phyloP scores from a whole-genome alignment of 495 filamentous ascomycete species.

The Jackrogersella minutella region DNA sequence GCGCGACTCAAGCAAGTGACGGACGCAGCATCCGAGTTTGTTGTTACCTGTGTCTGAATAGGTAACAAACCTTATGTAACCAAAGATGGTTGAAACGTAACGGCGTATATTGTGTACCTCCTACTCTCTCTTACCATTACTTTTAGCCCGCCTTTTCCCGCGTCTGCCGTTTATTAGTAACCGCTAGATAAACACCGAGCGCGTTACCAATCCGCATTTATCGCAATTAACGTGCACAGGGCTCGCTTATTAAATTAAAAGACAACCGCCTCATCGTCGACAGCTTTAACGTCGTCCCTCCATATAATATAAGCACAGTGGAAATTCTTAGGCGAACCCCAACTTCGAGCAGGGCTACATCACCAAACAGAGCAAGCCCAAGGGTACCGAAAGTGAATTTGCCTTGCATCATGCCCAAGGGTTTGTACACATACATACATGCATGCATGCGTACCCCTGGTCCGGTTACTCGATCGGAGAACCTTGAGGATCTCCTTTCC shows the following conservation, averaged over 20 bases:
- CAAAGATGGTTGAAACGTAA: too few species aligned
- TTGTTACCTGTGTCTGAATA: too few species aligned
- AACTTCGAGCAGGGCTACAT: slow-evolving; percentile 32
- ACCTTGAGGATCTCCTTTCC: slow-evolving; percentile 36
- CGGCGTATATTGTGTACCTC: too few species aligned
- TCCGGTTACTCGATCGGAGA: slow-evolving; percentile 36
- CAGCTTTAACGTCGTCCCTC: not conserved
- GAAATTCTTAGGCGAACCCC: not conserved
- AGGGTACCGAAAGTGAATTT: slow-evolving; percentile 34
- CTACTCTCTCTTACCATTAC: too few species aligned
- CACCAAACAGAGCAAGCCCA: slow-evolving; percentile 25
- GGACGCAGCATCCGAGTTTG: too few species aligned
- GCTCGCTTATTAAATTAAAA: slow-evolving; percentile 24
- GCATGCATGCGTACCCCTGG: slow-evolving; percentile 6
- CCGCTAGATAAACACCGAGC: too few species aligned
- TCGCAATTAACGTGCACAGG: not conserved
- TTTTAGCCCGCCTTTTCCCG: too few species aligned
- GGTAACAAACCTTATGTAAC: too few species aligned
- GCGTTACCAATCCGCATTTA: slow-evolving; percentile 1
- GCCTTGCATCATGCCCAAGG: slow-evolving; percentile 33
- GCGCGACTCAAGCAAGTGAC: too few species aligned
- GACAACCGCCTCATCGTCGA: slow-evolving; percentile 18
- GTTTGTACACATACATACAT: too few species aligned
- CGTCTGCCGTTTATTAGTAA: too few species aligned
- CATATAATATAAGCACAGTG: not conserved